Base-by-base conservation (phyloP, 2,329 filamentous ascomycete genomes). In the Arthroderma sp. region DNA sequence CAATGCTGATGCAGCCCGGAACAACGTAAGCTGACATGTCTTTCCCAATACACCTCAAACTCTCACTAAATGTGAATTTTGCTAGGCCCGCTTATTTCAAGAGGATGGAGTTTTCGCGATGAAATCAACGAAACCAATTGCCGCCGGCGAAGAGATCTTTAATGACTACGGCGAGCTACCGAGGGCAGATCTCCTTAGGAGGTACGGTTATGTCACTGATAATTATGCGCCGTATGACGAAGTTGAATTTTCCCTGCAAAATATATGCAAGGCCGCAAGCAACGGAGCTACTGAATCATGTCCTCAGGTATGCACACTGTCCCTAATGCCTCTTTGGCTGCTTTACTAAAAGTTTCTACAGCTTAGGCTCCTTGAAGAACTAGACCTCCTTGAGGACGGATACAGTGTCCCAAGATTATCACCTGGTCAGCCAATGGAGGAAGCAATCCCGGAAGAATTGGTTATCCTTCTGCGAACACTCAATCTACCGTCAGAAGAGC, bases 111-210 rank as follows among this genome's bases (percentile, higher is more conserved):
- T 59, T 7, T 69, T 94, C 6, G 78, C 80, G 2, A 89, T 91
- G 61, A 82, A 79, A 27, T 72, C 83, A 0, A 69, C 88, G 47
- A 76, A 79, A 37, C 65, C 74, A 1, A 86, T 94, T 55, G 65
- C 63, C 27, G 73, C 75, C 0, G 83, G 83, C 4, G 76, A 85
- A 45, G 83, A 94, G 61, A 77, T 94, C 11, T 77, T 88, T 58
- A 94, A 94, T 60, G 88, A 94, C 64, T 94, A 94, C 53, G 88
- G 88, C 0, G 80, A 86, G 4, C 75, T 93, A 3, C 83, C 86
- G 6, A 83, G 84, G 47, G 82, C 83, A 1, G 87, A 95, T 57
- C 69, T 94, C 5, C 72, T 94, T 7, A 73, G 88, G 32, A 74
- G 87, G 9, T 94, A 94, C 54, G 88, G 88, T 11, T 94, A 94